Base-by-base conservation (phyloP, 2,329 filamentous ascomycete species). In the Coniochaeta sp. region DNA sequence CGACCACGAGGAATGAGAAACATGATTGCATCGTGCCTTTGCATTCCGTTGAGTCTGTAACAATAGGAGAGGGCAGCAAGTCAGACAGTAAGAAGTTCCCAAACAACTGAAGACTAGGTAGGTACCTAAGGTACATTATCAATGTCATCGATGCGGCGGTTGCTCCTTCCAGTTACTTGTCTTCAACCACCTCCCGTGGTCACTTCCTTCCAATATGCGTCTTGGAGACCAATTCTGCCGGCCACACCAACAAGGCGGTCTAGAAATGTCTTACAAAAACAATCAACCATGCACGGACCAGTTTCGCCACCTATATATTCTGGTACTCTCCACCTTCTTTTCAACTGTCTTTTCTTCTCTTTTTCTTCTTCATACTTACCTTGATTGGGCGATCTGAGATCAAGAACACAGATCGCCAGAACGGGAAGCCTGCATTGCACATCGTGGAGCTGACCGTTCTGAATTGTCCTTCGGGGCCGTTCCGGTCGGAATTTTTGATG, bases 401-500 rank as follows among this genome's bases (percentile, higher is more conserved):
- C 43, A 47, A 22, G 43, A 47, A 47, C 43, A 47, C 43, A 47
- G 43, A 22, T 24, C 43, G 43, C 47, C 47, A 31, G 47, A 52
- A 24, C 24, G 43, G 43, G 43, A 47, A 47, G 47, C 47, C 47
- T 52, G 47, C 47, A 52, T 52, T 28, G 47, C 47, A 52, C 47
- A 28, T 52, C 47, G 47, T 52, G 47, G 47, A 52, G 47, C 47
- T 31, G 19, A 31, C 47, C 47, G 24, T 6, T 31, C 47, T 26
- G 24, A 52, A 52, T 52, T 52, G 47, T 52, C 47, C 47, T 52
- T 52, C 47, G 47, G 47, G 47, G 47, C 47, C 47, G 47, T 52
- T 52, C 47, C 22, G 22, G 22, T 52, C 47, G 47, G 26, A 52
- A 52, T 52, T 52, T 52, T 52, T 52, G 47, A 52, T 52, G 47